These are phyloP conservation scores for Pythium oligandrum DNA, from an alignment of 352 stramenopile genomes.

Conservation along the genomic window DNA sequence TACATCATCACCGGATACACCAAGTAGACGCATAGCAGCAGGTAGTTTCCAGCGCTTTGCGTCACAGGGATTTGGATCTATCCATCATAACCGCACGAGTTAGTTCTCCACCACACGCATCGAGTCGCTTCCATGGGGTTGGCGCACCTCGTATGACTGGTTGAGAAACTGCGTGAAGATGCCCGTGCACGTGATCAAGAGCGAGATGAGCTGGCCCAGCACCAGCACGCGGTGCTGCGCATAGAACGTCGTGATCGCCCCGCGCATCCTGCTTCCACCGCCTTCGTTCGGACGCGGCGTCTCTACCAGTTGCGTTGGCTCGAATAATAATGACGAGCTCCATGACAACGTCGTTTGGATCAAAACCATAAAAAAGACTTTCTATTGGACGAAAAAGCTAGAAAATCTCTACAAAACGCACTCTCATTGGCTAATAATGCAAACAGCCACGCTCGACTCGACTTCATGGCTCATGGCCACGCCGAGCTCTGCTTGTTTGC, in stretches of 20 bases:
- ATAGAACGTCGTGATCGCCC: constrained; percentile 19
- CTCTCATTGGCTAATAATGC: constrained; percentile 18
- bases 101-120: no score
- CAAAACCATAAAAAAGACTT: constrained; percentile 4
- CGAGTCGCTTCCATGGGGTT: no score
- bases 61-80: constrained; percentile 75
- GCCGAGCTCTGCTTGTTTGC: no score
- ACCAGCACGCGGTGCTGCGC: constrained; percentile 55
- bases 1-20: constrained; percentile 38
- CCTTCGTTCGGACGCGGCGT: no score
- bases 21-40: constrained; percentile 59
- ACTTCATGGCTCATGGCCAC: background rate
- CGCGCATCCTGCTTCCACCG: background rate
- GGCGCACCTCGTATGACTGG: constrained; percentile 57
- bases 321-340: no score
- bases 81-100: constrained; percentile 15
- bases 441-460: constrained; percentile 1
- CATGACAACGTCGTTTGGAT: background rate
- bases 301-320: no score
- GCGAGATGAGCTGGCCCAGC: constrained; percentile 85
- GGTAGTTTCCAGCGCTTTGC: constrained; percentile 68
- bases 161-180: constrained; percentile 85
- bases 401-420: background rate
- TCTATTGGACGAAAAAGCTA: constrained; percentile 13
- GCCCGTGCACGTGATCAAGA: constrained; percentile 84